These are phyloP conservation scores for Artomyces pyxidatus DNA, from an alignment of 768 basidiomycete genomes.

Conservation along the genomic window DNA sequence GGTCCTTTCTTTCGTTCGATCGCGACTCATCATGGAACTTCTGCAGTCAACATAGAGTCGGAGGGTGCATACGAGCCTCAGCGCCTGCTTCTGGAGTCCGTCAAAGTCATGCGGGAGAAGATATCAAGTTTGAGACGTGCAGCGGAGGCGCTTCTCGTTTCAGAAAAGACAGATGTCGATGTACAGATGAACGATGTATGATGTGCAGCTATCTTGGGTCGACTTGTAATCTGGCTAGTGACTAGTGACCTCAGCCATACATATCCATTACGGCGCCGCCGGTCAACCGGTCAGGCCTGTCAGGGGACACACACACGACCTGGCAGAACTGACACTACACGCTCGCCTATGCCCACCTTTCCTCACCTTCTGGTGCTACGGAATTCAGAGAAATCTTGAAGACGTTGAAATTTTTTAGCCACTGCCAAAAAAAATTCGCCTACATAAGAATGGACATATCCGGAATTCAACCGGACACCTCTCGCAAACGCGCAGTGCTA, in stretches of 20 bases:
- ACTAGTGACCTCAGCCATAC: too few relatives aligned
- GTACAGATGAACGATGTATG: constrained; percentile 44
- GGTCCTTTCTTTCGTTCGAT: not conserved
- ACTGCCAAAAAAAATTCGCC: not conserved
- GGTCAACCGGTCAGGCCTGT: too few relatives aligned
- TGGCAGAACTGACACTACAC: too few relatives aligned
- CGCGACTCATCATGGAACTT: not conserved
- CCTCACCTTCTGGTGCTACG: too few relatives aligned
- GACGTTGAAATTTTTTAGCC: too few relatives aligned
- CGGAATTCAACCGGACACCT: not conserved
- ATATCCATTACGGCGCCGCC: too few relatives aligned
- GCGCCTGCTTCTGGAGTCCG: constrained; percentile 70
- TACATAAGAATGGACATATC: not conserved
- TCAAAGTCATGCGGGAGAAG: constrained; percentile 78
- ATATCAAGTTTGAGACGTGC: constrained; percentile 51
- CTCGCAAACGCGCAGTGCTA: not conserved
- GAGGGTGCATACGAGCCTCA: constrained; percentile 85
- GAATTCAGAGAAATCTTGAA: too few relatives aligned
- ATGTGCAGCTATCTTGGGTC: too few relatives aligned
- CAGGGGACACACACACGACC: too few relatives aligned
- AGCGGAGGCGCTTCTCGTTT: constrained; percentile 47
- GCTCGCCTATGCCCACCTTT: too few relatives aligned
- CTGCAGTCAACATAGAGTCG: constrained; percentile 79
- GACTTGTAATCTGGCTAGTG: too few relatives aligned
- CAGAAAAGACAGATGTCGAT: constrained; percentile 31